A percentile compares a stretch with the other conserved stretches of the same genome.
These are phyloP conservation scores for Populus euphratica DNA, from an alignment of 345 rosid genomes.

Conservation along the genomic window DNA sequence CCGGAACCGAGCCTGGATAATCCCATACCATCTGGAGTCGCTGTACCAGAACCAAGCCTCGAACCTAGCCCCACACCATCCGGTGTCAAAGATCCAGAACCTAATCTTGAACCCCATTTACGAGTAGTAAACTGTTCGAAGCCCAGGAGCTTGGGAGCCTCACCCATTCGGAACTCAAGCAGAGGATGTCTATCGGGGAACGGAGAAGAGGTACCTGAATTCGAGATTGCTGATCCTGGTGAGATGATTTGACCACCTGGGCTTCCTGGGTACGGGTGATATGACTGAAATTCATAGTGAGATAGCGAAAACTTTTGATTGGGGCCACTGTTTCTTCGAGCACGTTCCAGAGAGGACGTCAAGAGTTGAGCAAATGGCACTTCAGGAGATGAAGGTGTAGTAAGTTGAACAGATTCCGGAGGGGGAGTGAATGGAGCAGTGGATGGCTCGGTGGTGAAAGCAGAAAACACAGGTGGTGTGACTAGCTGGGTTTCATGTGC, in stretches of 20 bases:
- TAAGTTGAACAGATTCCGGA: constrained; percentile 70
- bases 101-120: constrained; percentile 86
- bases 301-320: constrained; percentile 60
- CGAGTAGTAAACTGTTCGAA: constrained; percentile 63
- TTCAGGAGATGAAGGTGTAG: constrained; percentile 94
- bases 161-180: constrained; percentile 57
- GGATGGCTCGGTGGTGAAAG: constrained; percentile 83
- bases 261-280: constrained; percentile 69
- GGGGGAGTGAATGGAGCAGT: constrained; percentile 95
- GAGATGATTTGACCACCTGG: constrained; percentile 78
- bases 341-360: constrained; percentile 80
- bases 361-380: constrained; percentile 90
- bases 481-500: constrained; percentile 93
- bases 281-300: constrained; percentile 62
- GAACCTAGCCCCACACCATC: constrained; percentile 29
- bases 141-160: constrained; percentile 60
- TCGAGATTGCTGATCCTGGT: constrained; percentile 70
- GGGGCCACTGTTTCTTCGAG: constrained; percentile 57
- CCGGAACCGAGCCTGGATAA: constrained; percentile 68
- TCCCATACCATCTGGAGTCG: constrained; percentile 68
- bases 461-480: constrained; percentile 94
- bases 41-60: constrained; percentile 54
- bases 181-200: constrained; percentile 63
- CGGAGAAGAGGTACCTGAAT: constrained; percentile 88
- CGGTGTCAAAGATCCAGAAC: constrained; percentile 27